Conservation (phyloP, 306 rosid species). For the Macrotyloma uniflorum region DNA sequence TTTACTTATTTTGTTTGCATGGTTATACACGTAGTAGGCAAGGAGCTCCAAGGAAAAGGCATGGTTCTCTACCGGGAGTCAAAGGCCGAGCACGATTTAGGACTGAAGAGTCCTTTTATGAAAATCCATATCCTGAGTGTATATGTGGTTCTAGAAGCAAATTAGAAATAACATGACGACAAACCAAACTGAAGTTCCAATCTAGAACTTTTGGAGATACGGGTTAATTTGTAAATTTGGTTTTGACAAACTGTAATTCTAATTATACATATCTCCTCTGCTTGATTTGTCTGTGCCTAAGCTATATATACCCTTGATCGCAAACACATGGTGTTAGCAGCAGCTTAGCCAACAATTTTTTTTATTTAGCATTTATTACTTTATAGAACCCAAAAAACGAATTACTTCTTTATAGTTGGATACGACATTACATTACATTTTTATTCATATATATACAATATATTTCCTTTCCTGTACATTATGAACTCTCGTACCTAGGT, state of each 20-base stretch:
- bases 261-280: conserved; percentile 26
- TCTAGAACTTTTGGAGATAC: conserved; percentile 21
- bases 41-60: conserved; percentile 89
- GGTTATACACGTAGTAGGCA: conserved; percentile 54
- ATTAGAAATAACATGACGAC: conserved; percentile 39
- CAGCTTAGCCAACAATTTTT: conserved; percentile 1
- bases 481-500: background rate
- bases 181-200: conserved; percentile 33
- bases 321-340: conserved; percentile 7
- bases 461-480: background rate
- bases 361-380: background rate
- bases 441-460: background rate
- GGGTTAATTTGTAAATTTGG: conserved; percentile 20
- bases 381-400: background rate
- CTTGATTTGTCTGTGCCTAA: background rate
- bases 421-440: background rate
- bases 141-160: conserved; percentile 65
- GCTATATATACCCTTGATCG: background rate
- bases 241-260: conserved; percentile 26
- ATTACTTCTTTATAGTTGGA: background rate
- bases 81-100: conserved; percentile 86
- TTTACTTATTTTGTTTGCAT: conserved; percentile 33
- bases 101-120: conserved; percentile 87
- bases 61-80: conserved; percentile 64
- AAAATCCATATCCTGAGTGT: conserved; percentile 93